phyloP scores from a whole-genome alignment of 768 basidiomycete genomes.

The Xerocomellus dryophilus region DNA sequence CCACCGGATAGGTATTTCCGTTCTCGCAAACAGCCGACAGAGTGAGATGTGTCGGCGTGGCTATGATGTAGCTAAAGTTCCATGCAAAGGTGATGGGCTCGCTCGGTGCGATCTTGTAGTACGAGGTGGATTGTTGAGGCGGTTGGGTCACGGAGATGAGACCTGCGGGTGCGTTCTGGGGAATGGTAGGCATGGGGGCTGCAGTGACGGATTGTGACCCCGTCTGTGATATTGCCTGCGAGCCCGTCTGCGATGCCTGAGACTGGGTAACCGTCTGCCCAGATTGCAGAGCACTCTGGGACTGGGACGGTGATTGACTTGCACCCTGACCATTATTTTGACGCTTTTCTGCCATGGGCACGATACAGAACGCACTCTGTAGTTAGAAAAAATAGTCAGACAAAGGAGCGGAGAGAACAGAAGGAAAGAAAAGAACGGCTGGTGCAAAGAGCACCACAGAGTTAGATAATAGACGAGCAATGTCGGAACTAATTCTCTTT shows the following conservation, averaged over 20 bases:
- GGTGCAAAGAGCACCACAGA: neutral
- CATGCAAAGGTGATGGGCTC: constrained; percentile 85
- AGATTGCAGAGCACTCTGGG: constrained; percentile 5
- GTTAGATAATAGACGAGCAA: too few relatives aligned
- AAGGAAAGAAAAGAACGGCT: neutral
- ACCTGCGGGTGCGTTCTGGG: constrained; percentile 55
- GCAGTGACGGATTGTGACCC: constrained; percentile 4
- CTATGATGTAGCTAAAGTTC: constrained; percentile 78
- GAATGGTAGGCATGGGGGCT: constrained; percentile 35
- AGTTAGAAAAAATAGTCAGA: neutral
- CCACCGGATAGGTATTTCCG: constrained; percentile 65
- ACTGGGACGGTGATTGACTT: too few relatives aligned
- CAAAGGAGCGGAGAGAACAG: neutral
- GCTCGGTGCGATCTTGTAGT: constrained; percentile 78
- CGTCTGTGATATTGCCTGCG: constrained; percentile 8
- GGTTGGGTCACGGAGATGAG: constrained; percentile 77
- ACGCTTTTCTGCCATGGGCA: constrained; percentile 3
- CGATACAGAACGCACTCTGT: neutral
- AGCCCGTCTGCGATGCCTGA: constrained; percentile 1
- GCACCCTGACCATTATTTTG: constrained; percentile 1
- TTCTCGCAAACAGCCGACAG: constrained; percentile 60
- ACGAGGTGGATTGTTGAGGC: constrained; percentile 75
- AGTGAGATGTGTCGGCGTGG: constrained; percentile 58
- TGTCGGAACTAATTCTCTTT: neutral
- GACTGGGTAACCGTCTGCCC: neutral